Conservation (phyloP, 257 asterid species). For the Sherardia arvensis region DNA sequence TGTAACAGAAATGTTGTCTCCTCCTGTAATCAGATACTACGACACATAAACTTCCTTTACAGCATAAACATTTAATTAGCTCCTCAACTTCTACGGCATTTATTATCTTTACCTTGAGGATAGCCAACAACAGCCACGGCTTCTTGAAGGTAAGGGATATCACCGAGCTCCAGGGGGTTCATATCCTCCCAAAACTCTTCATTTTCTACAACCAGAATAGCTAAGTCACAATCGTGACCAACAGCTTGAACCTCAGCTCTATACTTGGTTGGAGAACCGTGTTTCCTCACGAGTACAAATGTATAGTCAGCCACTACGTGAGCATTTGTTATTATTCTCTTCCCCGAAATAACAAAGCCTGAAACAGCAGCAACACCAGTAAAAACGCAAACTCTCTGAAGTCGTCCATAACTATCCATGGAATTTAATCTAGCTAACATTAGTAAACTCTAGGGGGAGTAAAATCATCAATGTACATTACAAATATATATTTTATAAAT, state of each 20-base stretch:
- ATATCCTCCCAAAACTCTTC: conserved; percentile 93
- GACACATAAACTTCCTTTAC: neutral
- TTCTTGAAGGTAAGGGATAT: conserved; percentile 90
- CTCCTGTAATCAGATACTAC: conserved; percentile 39
- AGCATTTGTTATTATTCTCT: conserved; percentile 87
- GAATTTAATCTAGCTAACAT: neutral
- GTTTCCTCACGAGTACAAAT: conserved; percentile 91
- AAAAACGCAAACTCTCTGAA: neutral
- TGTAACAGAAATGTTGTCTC: conserved; percentile 95
- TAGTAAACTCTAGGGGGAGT: too few species aligned
- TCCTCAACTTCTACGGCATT: neutral
- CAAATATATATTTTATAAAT: neutral
- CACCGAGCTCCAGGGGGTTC: conserved; percentile 75
- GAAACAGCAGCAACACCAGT: conserved; percentile 8
- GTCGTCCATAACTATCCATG: neutral
- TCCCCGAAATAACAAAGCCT: conserved; percentile 82
- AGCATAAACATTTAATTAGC: neutral
- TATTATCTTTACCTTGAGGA: conserved; percentile 78
- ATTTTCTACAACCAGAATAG: conserved; percentile 68
- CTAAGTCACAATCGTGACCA: conserved; percentile 97
- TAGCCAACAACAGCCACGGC: conserved; percentile 97
- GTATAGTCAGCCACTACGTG: conserved; percentile 98
- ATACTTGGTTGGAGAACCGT: conserved; percentile 84
- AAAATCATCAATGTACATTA: too few species aligned
- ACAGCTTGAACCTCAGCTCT: conserved; percentile 82